Evolutionary conservation across 179 eudicot genomes (phyloP).

Genomic region (Silene coronaria): DNA sequence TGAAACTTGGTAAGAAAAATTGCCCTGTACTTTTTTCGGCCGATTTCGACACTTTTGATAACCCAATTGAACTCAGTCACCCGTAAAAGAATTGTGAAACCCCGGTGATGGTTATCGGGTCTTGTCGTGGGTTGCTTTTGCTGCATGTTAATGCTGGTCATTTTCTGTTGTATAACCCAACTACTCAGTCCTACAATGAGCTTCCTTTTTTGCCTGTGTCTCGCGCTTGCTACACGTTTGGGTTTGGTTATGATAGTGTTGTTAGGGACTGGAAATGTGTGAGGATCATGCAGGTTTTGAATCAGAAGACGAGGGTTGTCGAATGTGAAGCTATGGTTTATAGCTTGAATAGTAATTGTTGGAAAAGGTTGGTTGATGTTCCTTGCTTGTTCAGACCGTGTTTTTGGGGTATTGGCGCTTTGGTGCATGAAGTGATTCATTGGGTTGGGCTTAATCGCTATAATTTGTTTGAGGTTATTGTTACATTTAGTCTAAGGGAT

Average conservation of each 20-base stretch:
- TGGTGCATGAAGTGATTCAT: background rate
- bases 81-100: conserved; percentile 1
- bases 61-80: conserved; percentile 1
- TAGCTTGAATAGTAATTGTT: conserved; percentile 9
- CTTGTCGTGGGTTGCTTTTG: conserved; percentile 20
- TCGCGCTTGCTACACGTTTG: background rate
- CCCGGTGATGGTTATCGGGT: conserved; percentile 3
- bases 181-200: conserved; percentile 19
- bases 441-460: conserved; percentile 4
- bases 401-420: background rate
- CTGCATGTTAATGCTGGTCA: background rate
- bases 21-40: background rate
- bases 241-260: conserved; percentile 18
- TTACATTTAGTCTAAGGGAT: conserved; percentile 12
- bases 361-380: conserved; percentile 17
- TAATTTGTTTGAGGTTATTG: background rate
- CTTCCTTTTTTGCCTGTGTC: too few species aligned
- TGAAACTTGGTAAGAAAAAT: background rate
- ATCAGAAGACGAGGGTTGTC: background rate
- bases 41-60: conserved; percentile 19
- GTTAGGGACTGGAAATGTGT: conserved; percentile 14
- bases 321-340: conserved; percentile 20
- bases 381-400: background rate
- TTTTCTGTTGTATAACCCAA: conserved; percentile 13
- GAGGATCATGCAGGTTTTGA: background rate